Percentiles rank a stretch among this genome's conserved stretches.
These are phyloP conservation scores for Ormosia emarginata DNA, from an alignment of 306 rosid genomes.

Conservation along the genomic window DNA sequence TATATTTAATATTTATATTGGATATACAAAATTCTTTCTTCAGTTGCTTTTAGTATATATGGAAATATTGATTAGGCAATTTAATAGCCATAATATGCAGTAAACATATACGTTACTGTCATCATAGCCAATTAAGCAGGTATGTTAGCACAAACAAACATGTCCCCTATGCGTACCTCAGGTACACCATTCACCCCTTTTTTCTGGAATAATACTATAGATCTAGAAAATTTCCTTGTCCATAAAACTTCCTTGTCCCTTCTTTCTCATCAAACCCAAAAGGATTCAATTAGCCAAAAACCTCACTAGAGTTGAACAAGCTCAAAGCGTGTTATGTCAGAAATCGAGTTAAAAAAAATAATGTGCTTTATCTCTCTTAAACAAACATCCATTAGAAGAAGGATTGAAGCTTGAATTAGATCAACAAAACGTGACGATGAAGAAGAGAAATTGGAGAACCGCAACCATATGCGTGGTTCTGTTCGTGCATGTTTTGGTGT, in stretches of 20 bases:
- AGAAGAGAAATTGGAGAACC: conserved; percentile 5
- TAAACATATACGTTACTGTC: too few species aligned
- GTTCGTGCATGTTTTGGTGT: neutral
- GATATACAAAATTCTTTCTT: too few species aligned
- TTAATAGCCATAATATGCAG: too few species aligned
- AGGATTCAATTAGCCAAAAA: neutral
- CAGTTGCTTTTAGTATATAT: too few species aligned
- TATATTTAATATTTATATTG: too few species aligned
- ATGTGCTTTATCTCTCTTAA: neutral
- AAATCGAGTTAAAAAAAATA: too few species aligned
- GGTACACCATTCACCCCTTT: neutral
- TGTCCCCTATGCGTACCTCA: neutral
- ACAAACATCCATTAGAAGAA: neutral
- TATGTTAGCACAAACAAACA: neutral
- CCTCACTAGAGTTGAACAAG: neutral
- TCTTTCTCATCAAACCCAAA: neutral
- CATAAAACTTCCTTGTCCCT: neutral
- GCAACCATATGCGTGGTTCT: neutral
- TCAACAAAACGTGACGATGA: neutral
- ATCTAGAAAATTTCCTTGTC: neutral
- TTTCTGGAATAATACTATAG: too few species aligned
- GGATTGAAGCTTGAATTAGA: neutral
- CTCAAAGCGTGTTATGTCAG: neutral
- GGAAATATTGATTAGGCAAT: too few species aligned
- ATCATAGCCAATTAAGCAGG: neutral